These are phyloP conservation scores for Stromatinia cepivora DNA, from an alignment of 2,329 filamentous ascomycete genomes.

Conservation along the genomic window DNA sequence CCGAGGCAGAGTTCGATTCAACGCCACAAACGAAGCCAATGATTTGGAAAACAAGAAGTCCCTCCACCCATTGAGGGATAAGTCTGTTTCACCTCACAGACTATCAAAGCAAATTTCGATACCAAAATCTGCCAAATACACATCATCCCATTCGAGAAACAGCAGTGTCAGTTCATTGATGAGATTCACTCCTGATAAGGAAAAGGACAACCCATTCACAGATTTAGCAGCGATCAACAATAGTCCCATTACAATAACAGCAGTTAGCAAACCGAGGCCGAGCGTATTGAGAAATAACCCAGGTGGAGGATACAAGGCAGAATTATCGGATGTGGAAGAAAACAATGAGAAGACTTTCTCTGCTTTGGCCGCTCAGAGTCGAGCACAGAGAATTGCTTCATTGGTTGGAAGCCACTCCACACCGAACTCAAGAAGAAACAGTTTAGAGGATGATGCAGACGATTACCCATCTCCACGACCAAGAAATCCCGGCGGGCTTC, in stretches of 20 bases:
- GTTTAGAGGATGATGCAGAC: constrained; percentile 36
- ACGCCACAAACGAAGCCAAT: constrained; percentile 39
- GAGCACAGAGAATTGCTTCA: constrained; percentile 38
- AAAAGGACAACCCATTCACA: constrained; percentile 37
- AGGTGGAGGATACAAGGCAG: constrained; percentile 8
- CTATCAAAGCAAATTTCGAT: constrained; percentile 21
- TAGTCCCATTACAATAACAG: constrained; percentile 15
- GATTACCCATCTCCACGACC: constrained; percentile 24
- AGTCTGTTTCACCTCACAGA: constrained; percentile 26
- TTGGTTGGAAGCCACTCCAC: constrained; percentile 39
- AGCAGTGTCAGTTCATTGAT: constrained; percentile 30
- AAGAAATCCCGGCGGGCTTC: constrained; percentile 25
- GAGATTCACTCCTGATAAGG: constrained; percentile 33
- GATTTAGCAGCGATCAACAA: constrained; percentile 26
- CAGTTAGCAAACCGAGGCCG: constrained; percentile 32
- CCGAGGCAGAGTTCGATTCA: constrained; percentile 39
- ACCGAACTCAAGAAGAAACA: constrained; percentile 38
- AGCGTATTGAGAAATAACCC: constrained; percentile 35
- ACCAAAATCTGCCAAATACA: constrained; percentile 27
- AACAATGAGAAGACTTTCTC: constrained; percentile 39
- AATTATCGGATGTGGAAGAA: constrained; percentile 29
- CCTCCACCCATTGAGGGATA: constrained; percentile 33
- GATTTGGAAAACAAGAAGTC: constrained; percentile 37
- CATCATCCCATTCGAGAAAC: constrained; percentile 37
- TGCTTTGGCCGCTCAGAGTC: constrained; percentile 39